Conservation (phyloP, 805 yeast species). For the Wickerhamomyces bisporus region DNA sequence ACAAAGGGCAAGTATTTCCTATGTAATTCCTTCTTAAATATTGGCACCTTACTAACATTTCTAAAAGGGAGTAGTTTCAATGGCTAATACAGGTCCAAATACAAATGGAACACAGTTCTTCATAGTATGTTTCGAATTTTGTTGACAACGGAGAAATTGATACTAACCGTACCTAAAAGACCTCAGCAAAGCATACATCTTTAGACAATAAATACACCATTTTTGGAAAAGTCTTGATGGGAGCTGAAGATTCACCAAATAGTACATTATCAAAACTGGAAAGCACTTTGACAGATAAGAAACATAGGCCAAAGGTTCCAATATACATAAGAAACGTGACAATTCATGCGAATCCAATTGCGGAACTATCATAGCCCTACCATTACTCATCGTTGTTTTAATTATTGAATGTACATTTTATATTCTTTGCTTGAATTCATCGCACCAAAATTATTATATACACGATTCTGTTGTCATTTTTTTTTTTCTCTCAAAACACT, state of each 20-base stretch:
- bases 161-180: constrained; percentile 26
- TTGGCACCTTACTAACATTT: constrained; percentile 5
- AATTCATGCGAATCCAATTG: constrained; percentile 41
- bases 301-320: constrained; percentile 30
- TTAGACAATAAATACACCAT: constrained; percentile 63
- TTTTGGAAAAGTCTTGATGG: constrained; percentile 68
- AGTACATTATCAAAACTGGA: constrained; percentile 26
- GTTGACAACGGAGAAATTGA: not conserved
- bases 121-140: constrained; percentile 31
- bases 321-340: constrained; percentile 26
- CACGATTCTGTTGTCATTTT: constrained; percentile 11
- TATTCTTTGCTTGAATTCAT: not conserved
- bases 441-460: not conserved
- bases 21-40: not conserved
- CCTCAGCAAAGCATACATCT: constrained; percentile 86
- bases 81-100: constrained; percentile 68
- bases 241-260: constrained; percentile 29
- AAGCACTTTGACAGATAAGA: constrained; percentile 26
- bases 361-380: constrained; percentile 23
- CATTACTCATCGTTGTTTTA: too few relatives aligned
- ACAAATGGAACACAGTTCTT: constrained; percentile 69
- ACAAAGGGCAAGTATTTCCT: constrained; percentile 59
- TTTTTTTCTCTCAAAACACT: constrained; percentile 39
- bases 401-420: not conserved
- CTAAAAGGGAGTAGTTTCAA: constrained; percentile 48